Percentiles rank a stretch among this genome's conserved stretches.
phyloP scores from a whole-genome alignment of 345 rosid genomes.

The Euphorbia peplus region DNA sequence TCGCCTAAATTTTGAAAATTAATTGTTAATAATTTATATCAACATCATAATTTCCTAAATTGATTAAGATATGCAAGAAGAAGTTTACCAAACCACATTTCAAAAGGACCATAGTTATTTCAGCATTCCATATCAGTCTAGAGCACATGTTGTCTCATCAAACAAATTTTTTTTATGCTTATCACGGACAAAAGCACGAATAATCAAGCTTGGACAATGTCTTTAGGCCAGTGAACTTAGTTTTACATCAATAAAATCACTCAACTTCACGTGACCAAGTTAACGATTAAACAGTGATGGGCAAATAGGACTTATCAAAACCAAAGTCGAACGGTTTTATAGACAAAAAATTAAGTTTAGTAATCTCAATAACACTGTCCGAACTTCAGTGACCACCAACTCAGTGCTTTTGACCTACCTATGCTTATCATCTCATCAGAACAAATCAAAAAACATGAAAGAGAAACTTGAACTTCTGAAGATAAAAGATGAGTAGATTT shows the following conservation, averaged over 20 bases:
- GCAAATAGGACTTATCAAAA: too few species aligned
- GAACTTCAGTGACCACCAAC: too few species aligned
- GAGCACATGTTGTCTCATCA: neutral
- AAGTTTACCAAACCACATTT: neutral
- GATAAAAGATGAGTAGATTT: neutral
- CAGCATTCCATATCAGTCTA: neutral
- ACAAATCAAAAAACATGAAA: neutral
- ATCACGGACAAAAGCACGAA: neutral
- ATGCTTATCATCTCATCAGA: neutral
- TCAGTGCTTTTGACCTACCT: neutral
- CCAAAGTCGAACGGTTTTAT: too few species aligned
- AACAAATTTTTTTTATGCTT: neutral
- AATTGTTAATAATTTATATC: neutral
- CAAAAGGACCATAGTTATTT: neutral
- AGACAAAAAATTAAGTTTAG: too few species aligned
- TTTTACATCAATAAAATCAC: too few species aligned
- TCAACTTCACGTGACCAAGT: too few species aligned
- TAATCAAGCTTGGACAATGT: too few species aligned
- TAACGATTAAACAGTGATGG: too few species aligned
- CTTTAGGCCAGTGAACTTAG: too few species aligned
- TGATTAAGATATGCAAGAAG: neutral
- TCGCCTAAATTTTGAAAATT: constrained; percentile 13
- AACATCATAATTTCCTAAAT: neutral
- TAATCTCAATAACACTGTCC: too few species aligned
- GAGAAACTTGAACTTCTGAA: neutral